Evolutionary conservation across 352 stramenopile species (phyloP).

Genomic region (Pythium grandisporangium): DNA sequence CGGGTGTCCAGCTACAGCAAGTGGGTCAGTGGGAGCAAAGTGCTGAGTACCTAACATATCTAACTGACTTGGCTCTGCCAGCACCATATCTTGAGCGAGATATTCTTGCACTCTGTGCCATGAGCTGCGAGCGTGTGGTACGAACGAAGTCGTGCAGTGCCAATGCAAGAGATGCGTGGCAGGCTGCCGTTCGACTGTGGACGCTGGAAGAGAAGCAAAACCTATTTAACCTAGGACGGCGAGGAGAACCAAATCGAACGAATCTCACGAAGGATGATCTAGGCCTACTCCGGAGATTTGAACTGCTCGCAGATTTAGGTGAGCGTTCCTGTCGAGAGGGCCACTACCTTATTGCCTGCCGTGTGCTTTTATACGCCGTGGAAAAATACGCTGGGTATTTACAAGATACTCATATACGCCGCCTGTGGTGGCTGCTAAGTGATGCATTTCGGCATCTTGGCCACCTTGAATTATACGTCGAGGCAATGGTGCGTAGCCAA

Average conservation of each 20-base stretch:
- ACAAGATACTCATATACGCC: no score
- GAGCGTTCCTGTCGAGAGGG: slow-evolving; percentile 25
- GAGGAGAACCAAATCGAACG: no score
- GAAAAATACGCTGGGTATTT: no score
- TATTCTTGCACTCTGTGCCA: slow-evolving; percentile 43
- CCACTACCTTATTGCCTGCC: slow-evolving; percentile 47
- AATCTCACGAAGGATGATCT: background rate
- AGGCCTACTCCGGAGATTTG: slow-evolving; percentile 23
- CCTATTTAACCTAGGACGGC: no score
- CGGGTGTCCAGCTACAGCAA: slow-evolving; percentile 50
- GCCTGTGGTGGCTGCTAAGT: slow-evolving; percentile 41
- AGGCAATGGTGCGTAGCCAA: slow-evolving; percentile 21
- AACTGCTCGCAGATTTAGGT: slow-evolving; percentile 39
- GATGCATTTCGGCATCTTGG: slow-evolving; percentile 58
- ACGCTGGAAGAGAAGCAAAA: slow-evolving; percentile 20
- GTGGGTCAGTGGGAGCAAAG: slow-evolving; percentile 42
- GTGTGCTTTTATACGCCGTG: slow-evolving; percentile 34
- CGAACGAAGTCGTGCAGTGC: slow-evolving; percentile 1
- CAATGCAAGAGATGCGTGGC: slow-evolving; percentile 58
- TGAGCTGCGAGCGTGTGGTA: slow-evolving; percentile 28
- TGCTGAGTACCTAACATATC: slow-evolving; percentile 44
- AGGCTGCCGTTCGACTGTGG: slow-evolving; percentile 41
- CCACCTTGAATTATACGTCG: slow-evolving; percentile 36
- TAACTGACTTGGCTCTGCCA: slow-evolving; percentile 35
- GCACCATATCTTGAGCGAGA: slow-evolving; percentile 47